phyloP scores from a whole-genome alignment of 2,329 filamentous ascomycete species.

The Diaporthe capsici region DNA sequence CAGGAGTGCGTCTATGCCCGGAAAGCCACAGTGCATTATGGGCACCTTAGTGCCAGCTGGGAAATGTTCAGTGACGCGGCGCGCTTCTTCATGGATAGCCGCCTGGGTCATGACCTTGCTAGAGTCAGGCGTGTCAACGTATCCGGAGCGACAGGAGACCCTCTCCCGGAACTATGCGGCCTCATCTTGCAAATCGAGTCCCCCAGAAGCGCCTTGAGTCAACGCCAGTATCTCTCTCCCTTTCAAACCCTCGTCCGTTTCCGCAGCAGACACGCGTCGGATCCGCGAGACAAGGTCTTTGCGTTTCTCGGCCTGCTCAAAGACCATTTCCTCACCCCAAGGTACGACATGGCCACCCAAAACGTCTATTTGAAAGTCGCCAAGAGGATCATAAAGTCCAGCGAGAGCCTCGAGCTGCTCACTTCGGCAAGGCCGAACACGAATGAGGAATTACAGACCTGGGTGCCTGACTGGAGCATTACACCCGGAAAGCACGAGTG shows the following conservation, averaged over 20 bases:
- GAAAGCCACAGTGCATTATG: constrained; percentile 3
- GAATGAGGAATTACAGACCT: not conserved
- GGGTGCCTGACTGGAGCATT: constrained; percentile 12
- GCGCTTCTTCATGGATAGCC: not conserved
- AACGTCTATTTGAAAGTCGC: not conserved
- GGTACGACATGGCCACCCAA: not conserved
- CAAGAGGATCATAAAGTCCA: not conserved
- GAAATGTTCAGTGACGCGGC: constrained; percentile 3
- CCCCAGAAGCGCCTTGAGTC: not conserved
- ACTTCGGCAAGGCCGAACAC: not conserved
- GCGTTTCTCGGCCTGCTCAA: not conserved
- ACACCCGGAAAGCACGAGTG: not conserved
- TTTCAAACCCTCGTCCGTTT: not conserved
- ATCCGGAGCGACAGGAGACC: constrained; percentile 2
- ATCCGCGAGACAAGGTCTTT: constrained; percentile 6
- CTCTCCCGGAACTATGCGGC: constrained; percentile 2
- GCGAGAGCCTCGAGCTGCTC: not conserved
- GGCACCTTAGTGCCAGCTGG: not conserved
- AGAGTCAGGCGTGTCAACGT: not conserved
- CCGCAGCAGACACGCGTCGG: constrained; percentile 3
- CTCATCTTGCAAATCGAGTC: constrained; percentile 1
- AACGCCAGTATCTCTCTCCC: not conserved
- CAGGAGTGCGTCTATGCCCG: constrained; percentile 3
- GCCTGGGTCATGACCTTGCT: not conserved
- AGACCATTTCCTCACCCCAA: not conserved